Evolutionary conservation across 306 rosid species (phyloP).

Genomic region (Biancaea sappan): DNA sequence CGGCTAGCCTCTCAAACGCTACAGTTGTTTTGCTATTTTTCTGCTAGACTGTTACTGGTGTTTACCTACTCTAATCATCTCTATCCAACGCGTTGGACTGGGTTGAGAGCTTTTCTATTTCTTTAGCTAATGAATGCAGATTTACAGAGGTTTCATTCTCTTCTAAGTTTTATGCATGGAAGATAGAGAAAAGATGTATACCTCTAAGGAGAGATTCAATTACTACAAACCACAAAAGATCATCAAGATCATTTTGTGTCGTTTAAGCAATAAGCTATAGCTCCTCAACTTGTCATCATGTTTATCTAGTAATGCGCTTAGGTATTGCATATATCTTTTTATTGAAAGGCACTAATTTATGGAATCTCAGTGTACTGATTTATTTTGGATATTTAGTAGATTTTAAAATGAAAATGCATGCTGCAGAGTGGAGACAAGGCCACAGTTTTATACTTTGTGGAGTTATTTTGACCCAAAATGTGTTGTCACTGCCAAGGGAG

Average conservation of each 20-base stretch:
- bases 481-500: constrained; percentile 73
- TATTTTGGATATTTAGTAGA: constrained; percentile 24
- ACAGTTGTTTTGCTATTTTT: no score
- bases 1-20: no score
- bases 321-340: constrained; percentile 5
- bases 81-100: no score
- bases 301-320: constrained; percentile 8
- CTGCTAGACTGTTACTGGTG: no score
- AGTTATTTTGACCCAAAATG: constrained; percentile 56
- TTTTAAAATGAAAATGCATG: constrained; percentile 23
- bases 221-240: background rate
- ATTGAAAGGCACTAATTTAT: background rate
- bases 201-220: background rate
- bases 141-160: no score
- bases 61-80: no score
- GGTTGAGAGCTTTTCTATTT: no score
- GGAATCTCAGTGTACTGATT: constrained; percentile 6
- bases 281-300: constrained; percentile 3
- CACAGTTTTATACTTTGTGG: constrained; percentile 71
- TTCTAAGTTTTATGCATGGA: background rate
- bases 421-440: constrained; percentile 79
- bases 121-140: no score
- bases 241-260: constrained; percentile 7
- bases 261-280: constrained; percentile 12
- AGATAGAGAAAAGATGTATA: constrained; percentile 5